Evolutionary conservation across 176 grass and related monocot species (phyloP), one percentile per base, ranked within the genome.

Genomic region (Musa acuminata): DNA sequence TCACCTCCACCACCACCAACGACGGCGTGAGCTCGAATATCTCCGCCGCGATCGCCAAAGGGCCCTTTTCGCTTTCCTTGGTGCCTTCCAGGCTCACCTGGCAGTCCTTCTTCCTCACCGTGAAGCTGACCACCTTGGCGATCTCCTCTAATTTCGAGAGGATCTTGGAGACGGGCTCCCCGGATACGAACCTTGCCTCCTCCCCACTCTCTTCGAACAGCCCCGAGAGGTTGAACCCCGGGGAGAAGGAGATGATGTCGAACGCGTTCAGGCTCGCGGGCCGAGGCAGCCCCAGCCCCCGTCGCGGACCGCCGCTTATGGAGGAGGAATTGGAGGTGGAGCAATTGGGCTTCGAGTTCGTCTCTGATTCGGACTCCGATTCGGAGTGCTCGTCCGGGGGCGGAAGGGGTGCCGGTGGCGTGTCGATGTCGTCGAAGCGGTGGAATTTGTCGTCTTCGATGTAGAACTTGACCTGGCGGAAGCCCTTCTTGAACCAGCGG

Each of bases 131-230:
- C 9, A 72, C 67, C 1, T 58, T 67, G 8, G 82, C 85, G n/a
- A 85, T 91, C 75, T 87, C 82, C 78, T 91, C 80, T 49, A 91
- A 72, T 67, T 85, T 87, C 1, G 77, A 72, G n/a, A 91, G 75
- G 67, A 91, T 87, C 29, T 72, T 69, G 3, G 77, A 9, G 55
- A 85, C 83, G 8, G 89, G 82, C 19, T 73, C 53, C 1, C 73
- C 71, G 21, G 89, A 85, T 25, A 91, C 50, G 54, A 91, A 83
- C 20, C 83, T 62, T 16, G 83, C 78, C 67, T 78, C 80, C 72
- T 83, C 89, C 62, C 85, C 89, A 17, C 71, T 73, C 80, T 91
- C 85, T 27, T 91, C 89, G 23, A 91, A 91, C 22, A 91, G 80
- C 23, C 85, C 83, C 9, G 89, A 91, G 25, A 91, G 72, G 70